Conservation (phyloP, 2,329 filamentous ascomycete genomes). For the Clarireedia sp. region DNA sequence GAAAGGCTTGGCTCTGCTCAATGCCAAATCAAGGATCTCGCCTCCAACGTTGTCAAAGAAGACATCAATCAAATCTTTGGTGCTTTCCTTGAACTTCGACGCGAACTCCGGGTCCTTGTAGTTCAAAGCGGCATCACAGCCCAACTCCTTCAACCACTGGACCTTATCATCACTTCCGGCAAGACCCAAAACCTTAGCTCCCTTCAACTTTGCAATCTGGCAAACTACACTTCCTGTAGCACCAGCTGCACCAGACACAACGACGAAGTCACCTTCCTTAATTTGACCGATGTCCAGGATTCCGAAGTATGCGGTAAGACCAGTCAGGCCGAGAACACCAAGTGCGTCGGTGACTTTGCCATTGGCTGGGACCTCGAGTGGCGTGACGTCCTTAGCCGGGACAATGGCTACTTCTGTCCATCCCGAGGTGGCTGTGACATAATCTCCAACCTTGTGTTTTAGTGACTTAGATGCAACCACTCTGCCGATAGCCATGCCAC, state of each 20-base stretch:
- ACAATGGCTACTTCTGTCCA: conserved; percentile 62
- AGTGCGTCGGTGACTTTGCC: conserved; percentile 49
- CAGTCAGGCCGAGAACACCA: conserved; percentile 56
- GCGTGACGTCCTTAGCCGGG: conserved; percentile 41
- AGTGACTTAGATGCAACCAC: conserved; percentile 52
- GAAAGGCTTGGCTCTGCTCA: conserved; percentile 53
- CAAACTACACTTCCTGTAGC: conserved; percentile 70
- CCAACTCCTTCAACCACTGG: conserved; percentile 55
- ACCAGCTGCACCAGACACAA: conserved; percentile 70
- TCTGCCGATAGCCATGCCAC: conserved; percentile 51
- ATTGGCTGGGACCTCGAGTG: conserved; percentile 34
- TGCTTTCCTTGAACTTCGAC: conserved; percentile 51
- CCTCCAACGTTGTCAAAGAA: conserved; percentile 71
- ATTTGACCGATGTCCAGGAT: conserved; percentile 61
- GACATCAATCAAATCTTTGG: conserved; percentile 54
- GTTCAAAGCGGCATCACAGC: conserved; percentile 60
- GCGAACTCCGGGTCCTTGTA: conserved; percentile 60
- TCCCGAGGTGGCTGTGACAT: conserved; percentile 47
- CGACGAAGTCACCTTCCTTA: conserved; percentile 63
- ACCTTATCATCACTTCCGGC: conserved; percentile 62
- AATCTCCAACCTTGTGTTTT: conserved; percentile 47
- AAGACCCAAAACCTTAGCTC: conserved; percentile 53
- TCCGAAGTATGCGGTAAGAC: conserved; percentile 70
- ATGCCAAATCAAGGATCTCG: conserved; percentile 59
- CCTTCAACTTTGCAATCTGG: conserved; percentile 70